Evolutionary conservation across 2,329 filamentous ascomycete genomes (phyloP), one percentile per base, ranked within the genome.

Genomic region (Diaporthe citriasiana): DNA sequence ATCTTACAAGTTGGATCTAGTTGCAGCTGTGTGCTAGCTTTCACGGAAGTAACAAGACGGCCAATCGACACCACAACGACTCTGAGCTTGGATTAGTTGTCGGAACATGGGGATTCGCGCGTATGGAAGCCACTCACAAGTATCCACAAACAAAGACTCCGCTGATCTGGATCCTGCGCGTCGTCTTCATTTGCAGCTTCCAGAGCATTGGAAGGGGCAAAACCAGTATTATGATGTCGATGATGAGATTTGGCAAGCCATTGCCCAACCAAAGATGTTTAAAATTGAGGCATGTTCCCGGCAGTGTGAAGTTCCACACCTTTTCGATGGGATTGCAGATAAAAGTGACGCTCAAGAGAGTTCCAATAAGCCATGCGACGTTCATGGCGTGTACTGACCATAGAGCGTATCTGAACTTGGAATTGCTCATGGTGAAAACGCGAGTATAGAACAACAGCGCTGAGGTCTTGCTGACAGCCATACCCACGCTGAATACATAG

Each of bases 101-200:
- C 27, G 15, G 33, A 19, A 33, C 4, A 30, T 19, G 10, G 1
- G 17, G 9, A 0, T 33, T 55, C 27, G 33, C 9, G 9, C 15
- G 15, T 6, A 4, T 55, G 3, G 5, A 56, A 33, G 22, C 3
- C 17, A 56, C 27, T 56, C 19, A 35, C 53, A 56, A 35, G 53
- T 56, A 56, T 56, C 53, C 53, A 56, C 53, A 56, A 10, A 25
- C 27, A 56, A 56, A 56, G 30, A 56, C 53, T 22, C 53, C 30
- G 3, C 19, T 33, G 7, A 56, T 10, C 27, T 56, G 53, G 10
- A 33, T 10, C 15, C 27, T 56, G 4, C 53, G 53, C 53, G 19
- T 9, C 30, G 17, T 22, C 30, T 56, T 56, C 53, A 56, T 30
- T 56, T 56, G 7, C 27, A 56, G 27, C 53, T 56, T 33, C 53